These are phyloP conservation scores for Aspergillus ostianus DNA, from an alignment of 495 filamentous ascomycete species.

Conservation along the genomic window DNA sequence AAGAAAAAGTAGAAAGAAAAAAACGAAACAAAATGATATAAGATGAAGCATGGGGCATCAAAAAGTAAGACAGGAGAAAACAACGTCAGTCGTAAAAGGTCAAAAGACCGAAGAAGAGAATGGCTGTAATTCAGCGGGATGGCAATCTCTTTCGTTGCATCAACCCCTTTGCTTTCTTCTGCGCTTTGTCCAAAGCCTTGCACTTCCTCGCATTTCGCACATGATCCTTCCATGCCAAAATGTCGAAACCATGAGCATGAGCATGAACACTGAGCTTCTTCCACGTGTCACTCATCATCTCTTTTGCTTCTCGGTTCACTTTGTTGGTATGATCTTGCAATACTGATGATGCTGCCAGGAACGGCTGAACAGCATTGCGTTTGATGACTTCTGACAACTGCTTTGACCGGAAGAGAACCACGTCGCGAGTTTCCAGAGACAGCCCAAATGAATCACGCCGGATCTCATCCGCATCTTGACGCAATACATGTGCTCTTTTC, in stretches of 20 bases:
- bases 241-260: slow-evolving; percentile 24
- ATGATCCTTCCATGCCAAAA: slow-evolving; percentile 30
- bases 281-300: slow-evolving; percentile 32
- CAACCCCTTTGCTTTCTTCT: slow-evolving; percentile 37
- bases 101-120: background rate
- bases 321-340: slow-evolving; percentile 30
- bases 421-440: slow-evolving; percentile 22
- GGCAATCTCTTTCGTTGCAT: slow-evolving; percentile 22
- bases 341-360: slow-evolving; percentile 31
- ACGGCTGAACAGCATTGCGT: slow-evolving; percentile 35
- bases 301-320: slow-evolving; percentile 31
- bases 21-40: background rate
- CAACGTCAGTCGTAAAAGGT: background rate
- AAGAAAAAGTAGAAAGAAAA: background rate
- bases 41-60: background rate
- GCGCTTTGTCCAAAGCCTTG: slow-evolving; percentile 36
- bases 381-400: slow-evolving; percentile 36
- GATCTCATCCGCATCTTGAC: slow-evolving; percentile 31
- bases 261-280: slow-evolving; percentile 27
- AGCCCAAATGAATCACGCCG: slow-evolving; percentile 25
- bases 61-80: background rate
- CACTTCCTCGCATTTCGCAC: slow-evolving; percentile 32
- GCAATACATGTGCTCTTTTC: slow-evolving; percentile 39
- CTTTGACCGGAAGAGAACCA: slow-evolving; percentile 36
- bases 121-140: slow-evolving; percentile 5